Evolutionary conservation across 345 rosid species (phyloP).

Genomic region (Balakata baccata): DNA sequence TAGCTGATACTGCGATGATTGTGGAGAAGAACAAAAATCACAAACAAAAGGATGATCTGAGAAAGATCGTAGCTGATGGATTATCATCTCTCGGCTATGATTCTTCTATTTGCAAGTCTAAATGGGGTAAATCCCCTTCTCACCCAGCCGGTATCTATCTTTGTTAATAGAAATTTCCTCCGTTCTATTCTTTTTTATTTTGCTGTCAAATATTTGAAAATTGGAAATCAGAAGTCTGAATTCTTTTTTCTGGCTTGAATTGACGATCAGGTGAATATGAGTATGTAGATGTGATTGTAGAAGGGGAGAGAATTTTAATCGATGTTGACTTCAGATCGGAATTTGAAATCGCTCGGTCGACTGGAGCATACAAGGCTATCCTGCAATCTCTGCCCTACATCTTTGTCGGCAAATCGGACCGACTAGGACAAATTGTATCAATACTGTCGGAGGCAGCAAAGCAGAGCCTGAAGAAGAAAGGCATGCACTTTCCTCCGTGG

Average conservation of each 20-base stretch:
- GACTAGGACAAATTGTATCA: conserved; percentile 61
- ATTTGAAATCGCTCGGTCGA: conserved; percentile 84
- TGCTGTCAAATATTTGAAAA: background rate
- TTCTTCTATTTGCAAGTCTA: conserved; percentile 83
- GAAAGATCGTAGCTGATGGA: conserved; percentile 57
- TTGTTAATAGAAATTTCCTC: too few species aligned
- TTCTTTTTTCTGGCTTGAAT: background rate
- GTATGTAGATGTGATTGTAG: conserved; percentile 60
- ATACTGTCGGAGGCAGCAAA: conserved; percentile 66
- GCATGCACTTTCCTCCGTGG: conserved; percentile 88
- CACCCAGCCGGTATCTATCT: conserved; percentile 63
- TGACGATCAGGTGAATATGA: conserved; percentile 62
- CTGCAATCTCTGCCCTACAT: conserved; percentile 67
- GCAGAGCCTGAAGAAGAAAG: conserved; percentile 84
- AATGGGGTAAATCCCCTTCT: conserved; percentile 76
- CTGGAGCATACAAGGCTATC: conserved; percentile 62
- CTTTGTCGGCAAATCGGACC: conserved; percentile 68
- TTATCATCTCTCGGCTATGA: conserved; percentile 59
- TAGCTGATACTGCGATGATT: conserved; percentile 77
- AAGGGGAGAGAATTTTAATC: conserved; percentile 59
- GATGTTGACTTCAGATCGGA: conserved; percentile 82
- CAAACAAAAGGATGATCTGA: conserved; percentile 70
- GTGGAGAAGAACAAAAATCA: conserved; percentile 69
- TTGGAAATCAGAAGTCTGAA: background rate
- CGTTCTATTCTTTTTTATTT: background rate